These are phyloP conservation scores for Neurospora sp. DNA, from an alignment of 495 filamentous ascomycete species.

Conservation along the genomic window DNA sequence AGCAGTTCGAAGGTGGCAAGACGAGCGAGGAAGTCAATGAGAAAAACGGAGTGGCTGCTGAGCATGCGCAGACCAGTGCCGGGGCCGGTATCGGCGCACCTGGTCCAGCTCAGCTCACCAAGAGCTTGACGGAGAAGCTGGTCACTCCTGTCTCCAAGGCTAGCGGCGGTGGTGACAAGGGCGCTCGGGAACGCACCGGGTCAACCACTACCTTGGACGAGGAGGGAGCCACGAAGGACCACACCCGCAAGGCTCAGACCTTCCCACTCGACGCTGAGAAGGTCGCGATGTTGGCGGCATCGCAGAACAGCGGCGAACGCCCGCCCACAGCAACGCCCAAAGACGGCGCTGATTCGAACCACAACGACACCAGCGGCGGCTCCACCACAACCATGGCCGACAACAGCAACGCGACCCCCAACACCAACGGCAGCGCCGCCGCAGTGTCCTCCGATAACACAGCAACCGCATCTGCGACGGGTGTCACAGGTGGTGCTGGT, in stretches of 20 bases:
- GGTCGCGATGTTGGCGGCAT: not conserved
- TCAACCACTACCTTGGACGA: constrained; percentile 8
- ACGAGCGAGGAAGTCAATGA: constrained; percentile 30
- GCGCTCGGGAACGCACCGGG: not conserved
- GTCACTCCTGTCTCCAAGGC: not conserved
- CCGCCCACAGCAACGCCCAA: not conserved
- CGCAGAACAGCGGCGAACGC: not conserved
- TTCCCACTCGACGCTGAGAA: not conserved
- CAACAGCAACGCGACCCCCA: not conserved
- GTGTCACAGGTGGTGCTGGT: not conserved
- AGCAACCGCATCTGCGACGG: not conserved
- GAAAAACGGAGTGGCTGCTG: constrained; percentile 11
- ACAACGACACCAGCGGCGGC: constrained; percentile 7
- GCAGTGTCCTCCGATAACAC: not conserved
- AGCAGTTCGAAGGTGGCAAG: constrained; percentile 42
- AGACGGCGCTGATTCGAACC: not conserved
- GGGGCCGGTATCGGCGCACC: constrained; percentile 24
- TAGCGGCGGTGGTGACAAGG: not conserved
- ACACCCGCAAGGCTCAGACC: not conserved
- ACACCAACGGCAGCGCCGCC: constrained; percentile 4
- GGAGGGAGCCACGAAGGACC: constrained; percentile 5
- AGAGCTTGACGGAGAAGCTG: constrained; percentile 12
- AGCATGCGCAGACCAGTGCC: constrained; percentile 8
- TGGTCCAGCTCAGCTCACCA: constrained; percentile 10
- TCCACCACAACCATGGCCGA: constrained; percentile 6